These are phyloP conservation scores for Gentiana straminea DNA, from an alignment of 257 asterid genomes.

Conservation along the genomic window DNA sequence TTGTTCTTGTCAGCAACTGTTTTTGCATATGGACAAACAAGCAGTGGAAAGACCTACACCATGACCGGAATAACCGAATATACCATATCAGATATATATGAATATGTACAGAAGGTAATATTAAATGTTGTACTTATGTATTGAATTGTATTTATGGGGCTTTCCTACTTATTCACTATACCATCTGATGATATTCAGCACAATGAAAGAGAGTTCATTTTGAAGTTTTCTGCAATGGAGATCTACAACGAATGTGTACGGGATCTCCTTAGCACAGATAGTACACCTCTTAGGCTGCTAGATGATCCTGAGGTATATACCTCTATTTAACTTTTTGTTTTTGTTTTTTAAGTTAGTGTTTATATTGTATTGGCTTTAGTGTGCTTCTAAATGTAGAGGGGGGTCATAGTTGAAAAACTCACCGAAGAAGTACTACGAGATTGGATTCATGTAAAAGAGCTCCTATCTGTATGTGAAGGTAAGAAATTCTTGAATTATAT, in stretches of 20 bases:
- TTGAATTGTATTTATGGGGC: not conserved
- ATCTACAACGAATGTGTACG: constrained; percentile 89
- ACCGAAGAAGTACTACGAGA: constrained; percentile 73
- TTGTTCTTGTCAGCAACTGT: constrained; percentile 57
- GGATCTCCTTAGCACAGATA: constrained; percentile 71
- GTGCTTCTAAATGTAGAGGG: constrained; percentile 40
- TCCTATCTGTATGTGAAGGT: constrained; percentile 86
- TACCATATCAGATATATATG: constrained; percentile 76
- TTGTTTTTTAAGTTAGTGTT: no score
- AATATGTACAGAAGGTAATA: constrained; percentile 60
- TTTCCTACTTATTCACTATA: constrained; percentile 5
- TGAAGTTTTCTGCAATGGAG: constrained; percentile 93
- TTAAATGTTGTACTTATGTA: constrained; percentile 4
- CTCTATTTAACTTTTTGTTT: not conserved
- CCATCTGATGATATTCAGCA: constrained; percentile 40
- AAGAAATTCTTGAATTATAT: constrained; percentile 3
- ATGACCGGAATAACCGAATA: constrained; percentile 90
- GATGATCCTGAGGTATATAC: constrained; percentile 88
- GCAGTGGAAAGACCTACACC: constrained; percentile 96
- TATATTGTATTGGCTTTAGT: no score
- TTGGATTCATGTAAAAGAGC: constrained; percentile 68
- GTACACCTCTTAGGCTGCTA: constrained; percentile 66
- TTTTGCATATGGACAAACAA: constrained; percentile 94
- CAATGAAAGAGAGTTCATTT: constrained; percentile 51
- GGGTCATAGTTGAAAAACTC: constrained; percentile 85